Base-by-base conservation (phyloP, 192 early-diverging fungal genomes). In the Coemansia sp. region DNA sequence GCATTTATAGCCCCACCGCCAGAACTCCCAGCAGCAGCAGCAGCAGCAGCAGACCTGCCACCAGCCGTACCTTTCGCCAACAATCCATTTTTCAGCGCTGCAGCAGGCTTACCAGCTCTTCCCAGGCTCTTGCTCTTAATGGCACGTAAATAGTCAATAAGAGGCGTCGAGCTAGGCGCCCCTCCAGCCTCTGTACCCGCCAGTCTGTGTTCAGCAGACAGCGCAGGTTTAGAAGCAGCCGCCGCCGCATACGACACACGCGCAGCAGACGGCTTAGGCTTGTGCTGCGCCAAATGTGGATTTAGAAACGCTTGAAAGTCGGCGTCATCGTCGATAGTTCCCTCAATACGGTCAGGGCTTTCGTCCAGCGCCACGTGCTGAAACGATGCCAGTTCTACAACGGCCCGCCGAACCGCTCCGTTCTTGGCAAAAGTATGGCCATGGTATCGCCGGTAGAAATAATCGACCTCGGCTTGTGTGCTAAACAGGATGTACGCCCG, bases 401-500 rank as follows among this genome's bases (percentile, higher is more conserved):
- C 8, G 12, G 78, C 78, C 1, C 70, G 61, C 20, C 29, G 32
- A 16, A 70, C 32, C 0, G 20, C 36, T 31, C 66, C 69, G 48
- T 76, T 70, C 34, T 70, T 75, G 73, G 66, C 61, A 32, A 76
- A 81, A 14, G 38, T 64, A 17, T 81, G 78, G 36, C 78, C 73
- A n/a, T 81, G 78, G 57, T 66, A 81, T 48, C 29, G 33, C 8
- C 28, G 60, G 61, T 75, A 67, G 29, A 81, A 81, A 51, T 76
- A 64, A 33, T 63, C 69, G 18, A 71, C 78, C 17, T 81, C 78
- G 0, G 25, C 60, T 4, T 67, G 22, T 28, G 63, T 61, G 0
- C 69, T 70, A 76, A 81, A 81, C 49, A 72, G 33, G 25, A 81
- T 75, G 51, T 76, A 75, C 42, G 78, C 78, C 12, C 73, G 58